Evolutionary conservation across 169 alveolate genomes (phyloP).

Genomic region (Cryptosporidium ryanae): DNA sequence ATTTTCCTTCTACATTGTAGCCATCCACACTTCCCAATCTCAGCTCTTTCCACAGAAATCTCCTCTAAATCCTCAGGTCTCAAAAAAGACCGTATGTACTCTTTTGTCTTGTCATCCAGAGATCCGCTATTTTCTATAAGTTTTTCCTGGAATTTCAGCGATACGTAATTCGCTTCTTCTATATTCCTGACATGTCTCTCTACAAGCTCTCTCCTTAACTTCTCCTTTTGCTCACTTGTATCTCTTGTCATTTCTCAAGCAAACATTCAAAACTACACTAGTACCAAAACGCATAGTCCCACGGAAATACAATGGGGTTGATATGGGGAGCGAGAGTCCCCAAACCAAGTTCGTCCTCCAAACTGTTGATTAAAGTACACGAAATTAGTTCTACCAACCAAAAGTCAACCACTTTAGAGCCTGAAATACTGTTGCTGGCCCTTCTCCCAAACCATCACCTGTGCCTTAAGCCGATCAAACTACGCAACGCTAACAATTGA

Average conservation of each 20-base stretch:
- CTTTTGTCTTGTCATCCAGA: conserved; percentile 4
- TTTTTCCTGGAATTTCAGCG: conserved; percentile 54
- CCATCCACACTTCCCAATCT: conserved; percentile 47
- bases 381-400: too few species aligned
- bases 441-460: too few species aligned
- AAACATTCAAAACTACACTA: not conserved
- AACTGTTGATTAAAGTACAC: too few species aligned
- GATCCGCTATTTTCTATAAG: conserved; percentile 16
- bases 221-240: conserved; percentile 7
- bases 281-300: too few species aligned
- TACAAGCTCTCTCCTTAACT: conserved; percentile 30
- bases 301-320: too few species aligned
- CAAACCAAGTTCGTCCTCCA: too few species aligned
- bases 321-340: too few species aligned
- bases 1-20: conserved; percentile 29
- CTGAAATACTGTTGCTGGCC: too few species aligned
- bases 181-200: conserved; percentile 48
- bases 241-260: not conserved
- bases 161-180: conserved; percentile 27
- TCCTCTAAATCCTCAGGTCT: conserved; percentile 69
- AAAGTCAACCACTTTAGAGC: too few species aligned
- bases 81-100: conserved; percentile 17
- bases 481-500: too few species aligned
- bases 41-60: conserved; percentile 54
- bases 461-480: too few species aligned